Evolutionary conservation across 129 eudicot species (phyloP), one percentile per base, ranked within the genome.

Genomic region (Centrapalus pauciflorus): DNA sequence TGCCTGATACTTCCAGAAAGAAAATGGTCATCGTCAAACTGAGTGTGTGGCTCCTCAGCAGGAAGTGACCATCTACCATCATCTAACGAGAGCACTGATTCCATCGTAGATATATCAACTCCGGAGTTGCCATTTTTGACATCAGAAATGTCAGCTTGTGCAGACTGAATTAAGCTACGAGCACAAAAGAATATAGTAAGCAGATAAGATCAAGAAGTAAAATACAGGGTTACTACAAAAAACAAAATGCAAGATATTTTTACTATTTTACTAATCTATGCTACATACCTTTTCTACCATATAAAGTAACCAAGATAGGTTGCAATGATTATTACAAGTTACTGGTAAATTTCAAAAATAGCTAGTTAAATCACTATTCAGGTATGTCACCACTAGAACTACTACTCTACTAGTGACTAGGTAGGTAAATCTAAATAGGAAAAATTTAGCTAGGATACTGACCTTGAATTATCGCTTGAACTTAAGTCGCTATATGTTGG

Each of bases 41-140:
- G 73, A 54, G 61, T 69, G 34, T 45, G 46, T 32, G 62, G 30
- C 13, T 81, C 81, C 33, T 79, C 85, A 58, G 73, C 70, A 77
- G 73, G 76, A 55, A 34, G 73, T 65, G 70, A 60, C 99, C 99
- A 93, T 74, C 88, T 82, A 55, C 96, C 96, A 82, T 93, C 96
- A 79, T 86, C 92, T 64, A 93, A 77, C 26, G 95, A 88, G 20
- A 93, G 87, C 46, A 93, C 80, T 37, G 95, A 90, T 30, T 84
- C 96, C 96, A 93, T 88, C 52, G 88, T 63, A n/a, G 96, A 83
- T 57, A 72, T 76, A 51, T 79, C 88, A 48, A 54, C 57, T 62
- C 76, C 73, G 13, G 78, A 30, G 68, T 66, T 74, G 45, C 65
- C 67, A 80, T 80, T 86, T 60, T 82, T 84, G 28, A 56, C 58